phyloP scores from a whole-genome alignment of 2,329 filamentous ascomycete genomes.

The Diatrype stigma region DNA sequence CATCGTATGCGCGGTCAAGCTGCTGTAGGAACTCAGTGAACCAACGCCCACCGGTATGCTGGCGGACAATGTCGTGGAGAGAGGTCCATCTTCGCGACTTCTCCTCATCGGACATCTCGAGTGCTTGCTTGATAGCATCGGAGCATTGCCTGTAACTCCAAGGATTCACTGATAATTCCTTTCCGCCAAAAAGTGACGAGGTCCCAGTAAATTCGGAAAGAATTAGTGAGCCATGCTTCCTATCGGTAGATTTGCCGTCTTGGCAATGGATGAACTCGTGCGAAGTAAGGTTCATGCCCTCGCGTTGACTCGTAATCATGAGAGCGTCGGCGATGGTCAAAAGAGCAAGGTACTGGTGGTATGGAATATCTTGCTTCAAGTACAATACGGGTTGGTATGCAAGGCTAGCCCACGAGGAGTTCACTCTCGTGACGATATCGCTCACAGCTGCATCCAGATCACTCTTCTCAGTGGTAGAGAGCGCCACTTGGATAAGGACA shows the following conservation, averaged over 20 bases:
- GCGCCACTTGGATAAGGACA: conserved; percentile 89
- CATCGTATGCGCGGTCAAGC: conserved; percentile 72
- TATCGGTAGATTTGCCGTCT: conserved; percentile 68
- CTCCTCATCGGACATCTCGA: conserved; percentile 75
- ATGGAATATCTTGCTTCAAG: conserved; percentile 90
- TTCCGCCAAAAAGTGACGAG: conserved; percentile 74
- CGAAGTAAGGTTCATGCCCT: conserved; percentile 95
- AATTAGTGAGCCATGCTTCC: conserved; percentile 85
- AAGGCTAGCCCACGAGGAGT: conserved; percentile 84
- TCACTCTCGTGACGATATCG: conserved; percentile 92
- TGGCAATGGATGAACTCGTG: conserved; percentile 95
- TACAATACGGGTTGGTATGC: conserved; percentile 92
- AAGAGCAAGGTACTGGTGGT: conserved; percentile 87
- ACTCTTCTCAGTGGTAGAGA: conserved; percentile 81
- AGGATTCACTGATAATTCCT: conserved; percentile 83
- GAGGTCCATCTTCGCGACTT: conserved; percentile 70
- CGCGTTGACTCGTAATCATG: conserved; percentile 91
- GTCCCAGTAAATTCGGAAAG: conserved; percentile 94
- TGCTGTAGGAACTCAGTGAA: conserved; percentile 69
- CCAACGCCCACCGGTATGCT: conserved; percentile 84
- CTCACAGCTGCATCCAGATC: conserved; percentile 86
- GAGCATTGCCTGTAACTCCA: conserved; percentile 92
- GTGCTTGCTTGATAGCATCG: conserved; percentile 75
- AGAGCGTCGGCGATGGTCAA: conserved; percentile 85
- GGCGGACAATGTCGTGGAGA: conserved; percentile 68